A percentile compares a stretch with the other conserved stretches of the same genome.
These are phyloP conservation scores for Amanita jacksonii DNA, from an alignment of 768 basidiomycete genomes.

Conservation along the genomic window DNA sequence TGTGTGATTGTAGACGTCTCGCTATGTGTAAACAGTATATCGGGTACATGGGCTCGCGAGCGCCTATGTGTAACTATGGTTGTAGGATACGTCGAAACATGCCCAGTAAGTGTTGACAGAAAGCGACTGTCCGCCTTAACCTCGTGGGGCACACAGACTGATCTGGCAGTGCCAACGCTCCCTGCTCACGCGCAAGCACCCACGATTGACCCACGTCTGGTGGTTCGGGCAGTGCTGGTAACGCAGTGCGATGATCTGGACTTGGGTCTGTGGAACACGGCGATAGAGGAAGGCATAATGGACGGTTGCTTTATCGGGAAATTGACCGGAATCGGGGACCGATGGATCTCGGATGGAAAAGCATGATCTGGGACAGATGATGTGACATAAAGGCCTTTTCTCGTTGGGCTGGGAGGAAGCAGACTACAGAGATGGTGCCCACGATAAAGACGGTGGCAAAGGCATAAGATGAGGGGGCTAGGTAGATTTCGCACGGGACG, in stretches of 20 bases:
- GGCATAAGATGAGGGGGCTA: neutral
- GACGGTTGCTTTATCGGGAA: conserved; percentile 9
- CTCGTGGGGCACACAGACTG: conserved; percentile 19
- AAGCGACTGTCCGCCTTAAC: neutral
- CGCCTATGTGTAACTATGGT: conserved; percentile 40
- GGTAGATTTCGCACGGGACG: neutral
- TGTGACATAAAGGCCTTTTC: conserved; percentile 1
- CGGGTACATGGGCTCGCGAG: conserved; percentile 42
- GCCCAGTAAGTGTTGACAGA: conserved; percentile 25
- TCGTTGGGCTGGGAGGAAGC: neutral
- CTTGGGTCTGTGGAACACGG: conserved; percentile 31
- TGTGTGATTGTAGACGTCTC: conserved; percentile 49
- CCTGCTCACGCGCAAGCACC: conserved; percentile 31
- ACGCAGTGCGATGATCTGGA: conserved; percentile 39
- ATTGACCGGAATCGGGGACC: conserved; percentile 18
- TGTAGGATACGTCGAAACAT: conserved; percentile 48
- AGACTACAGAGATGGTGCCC: neutral
- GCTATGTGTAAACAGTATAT: conserved; percentile 35
- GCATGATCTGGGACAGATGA: neutral
- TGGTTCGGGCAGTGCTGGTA: conserved; percentile 47
- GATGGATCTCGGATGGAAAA: conserved; percentile 24
- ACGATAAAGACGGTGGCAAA: neutral
- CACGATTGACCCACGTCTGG: conserved; percentile 31
- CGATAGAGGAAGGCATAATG: conserved; percentile 18
- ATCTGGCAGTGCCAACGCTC: conserved; percentile 31